Conservation (phyloP, 495 filamentous ascomycete genomes). For the Penicillium paradoxum region DNA sequence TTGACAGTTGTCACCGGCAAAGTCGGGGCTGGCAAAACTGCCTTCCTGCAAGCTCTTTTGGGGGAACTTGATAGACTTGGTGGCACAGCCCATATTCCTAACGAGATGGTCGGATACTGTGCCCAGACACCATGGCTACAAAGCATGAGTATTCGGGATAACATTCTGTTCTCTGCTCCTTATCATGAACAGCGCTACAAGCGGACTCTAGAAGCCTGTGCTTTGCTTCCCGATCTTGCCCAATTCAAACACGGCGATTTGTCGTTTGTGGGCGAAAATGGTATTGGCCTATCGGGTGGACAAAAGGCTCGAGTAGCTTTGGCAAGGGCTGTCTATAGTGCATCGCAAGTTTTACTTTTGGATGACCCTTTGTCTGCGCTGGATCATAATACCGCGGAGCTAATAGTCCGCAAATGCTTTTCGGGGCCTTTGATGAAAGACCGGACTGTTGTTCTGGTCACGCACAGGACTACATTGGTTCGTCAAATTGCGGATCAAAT, state of each 20-base stretch:
- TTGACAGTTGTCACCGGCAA: constrained; percentile 66
- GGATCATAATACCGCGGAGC: constrained; percentile 71
- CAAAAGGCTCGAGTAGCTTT: constrained; percentile 66
- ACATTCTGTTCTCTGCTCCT: constrained; percentile 71
- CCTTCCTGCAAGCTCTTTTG: constrained; percentile 69
- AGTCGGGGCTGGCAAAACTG: constrained; percentile 77
- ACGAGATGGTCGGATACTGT: constrained; percentile 73
- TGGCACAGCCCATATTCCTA: constrained; percentile 56
- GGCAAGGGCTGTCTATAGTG: constrained; percentile 66
- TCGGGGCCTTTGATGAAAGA: constrained; percentile 56
- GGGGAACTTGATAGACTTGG: constrained; percentile 67
- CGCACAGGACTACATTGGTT: constrained; percentile 71
- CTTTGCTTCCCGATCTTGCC: constrained; percentile 57
- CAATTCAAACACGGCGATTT: constrained; percentile 61
- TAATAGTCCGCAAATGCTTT: constrained; percentile 64
- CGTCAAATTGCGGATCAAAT: constrained; percentile 61
- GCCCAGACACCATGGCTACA: constrained; percentile 86
- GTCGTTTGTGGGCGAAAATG: constrained; percentile 66
- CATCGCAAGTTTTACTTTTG: constrained; percentile 57
- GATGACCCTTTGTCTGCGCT: constrained; percentile 68
- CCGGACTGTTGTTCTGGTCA: constrained; percentile 66
- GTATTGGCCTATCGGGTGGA: constrained; percentile 65
- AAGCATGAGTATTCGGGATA: constrained; percentile 84
- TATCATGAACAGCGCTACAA: constrained; percentile 62
- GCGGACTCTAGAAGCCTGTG: constrained; percentile 57